Evolutionary conservation across 2,329 filamentous ascomycete genomes (phyloP).

Genomic region (Parasarocladium wereldwijsianum): DNA sequence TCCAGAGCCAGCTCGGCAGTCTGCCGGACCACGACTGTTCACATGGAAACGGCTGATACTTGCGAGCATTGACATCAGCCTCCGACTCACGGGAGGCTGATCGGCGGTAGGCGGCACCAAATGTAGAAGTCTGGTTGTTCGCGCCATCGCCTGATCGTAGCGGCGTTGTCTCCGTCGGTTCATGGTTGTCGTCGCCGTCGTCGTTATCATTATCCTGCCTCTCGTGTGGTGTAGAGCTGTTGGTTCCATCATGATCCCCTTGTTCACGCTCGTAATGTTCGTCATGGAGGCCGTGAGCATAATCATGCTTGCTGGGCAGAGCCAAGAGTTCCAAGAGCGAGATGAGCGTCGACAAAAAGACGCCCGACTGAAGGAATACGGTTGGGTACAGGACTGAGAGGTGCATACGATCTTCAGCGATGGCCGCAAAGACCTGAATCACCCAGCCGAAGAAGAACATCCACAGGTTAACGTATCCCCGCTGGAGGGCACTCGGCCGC

Average conservation of each 20-base stretch:
- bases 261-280: constrained; percentile 27
- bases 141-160: constrained; percentile 24
- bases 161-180: constrained; percentile 37
- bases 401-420: constrained; percentile 61
- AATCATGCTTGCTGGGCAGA: constrained; percentile 56
- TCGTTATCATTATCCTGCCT: constrained; percentile 7
- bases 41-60: constrained; percentile 36
- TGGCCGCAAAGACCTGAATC: constrained; percentile 54
- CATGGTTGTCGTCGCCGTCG: constrained; percentile 7
- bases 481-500: constrained; percentile 73
- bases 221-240: constrained; percentile 4
- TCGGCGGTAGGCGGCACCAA: constrained; percentile 40
- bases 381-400: constrained; percentile 68
- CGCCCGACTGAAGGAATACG: constrained; percentile 62
- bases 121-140: constrained; percentile 29
- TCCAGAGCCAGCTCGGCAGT: constrained; percentile 74
- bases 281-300: constrained; percentile 42
- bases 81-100: constrained; percentile 21
- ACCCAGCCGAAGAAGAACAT: constrained; percentile 64
- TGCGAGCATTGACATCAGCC: constrained; percentile 9
- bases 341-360: constrained; percentile 61
- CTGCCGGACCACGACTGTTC: constrained; percentile 79
- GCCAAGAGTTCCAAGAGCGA: constrained; percentile 69
- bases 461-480: constrained; percentile 73
- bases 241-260: constrained; percentile 2